Evolutionary conservation across 2,329 filamentous ascomycete species (phyloP).

Genomic region (Ophiognomonia clavigignenti-juglandacearum): DNA sequence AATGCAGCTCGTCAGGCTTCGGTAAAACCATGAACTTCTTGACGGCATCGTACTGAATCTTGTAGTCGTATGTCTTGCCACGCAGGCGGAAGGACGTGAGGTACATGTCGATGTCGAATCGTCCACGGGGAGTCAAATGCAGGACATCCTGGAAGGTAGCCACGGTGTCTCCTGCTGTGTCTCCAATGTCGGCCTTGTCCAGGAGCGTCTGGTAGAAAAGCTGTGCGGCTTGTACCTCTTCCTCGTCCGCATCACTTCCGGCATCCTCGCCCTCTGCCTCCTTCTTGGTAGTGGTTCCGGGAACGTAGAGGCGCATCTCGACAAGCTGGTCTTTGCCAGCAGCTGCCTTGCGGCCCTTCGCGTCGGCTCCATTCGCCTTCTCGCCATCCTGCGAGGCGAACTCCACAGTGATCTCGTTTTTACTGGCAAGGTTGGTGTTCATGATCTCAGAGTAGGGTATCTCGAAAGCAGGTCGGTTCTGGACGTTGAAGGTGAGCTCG

Average conservation of each 20-base stretch:
- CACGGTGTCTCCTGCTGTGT: conserved; percentile 97
- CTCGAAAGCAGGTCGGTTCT: conserved; percentile 94
- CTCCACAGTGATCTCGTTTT: conserved; percentile 96
- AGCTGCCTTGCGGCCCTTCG: conserved; percentile 82
- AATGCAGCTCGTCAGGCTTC: conserved; percentile 97
- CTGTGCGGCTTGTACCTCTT: conserved; percentile 92
- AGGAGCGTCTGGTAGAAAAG: conserved; percentile 98
- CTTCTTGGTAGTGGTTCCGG: conserved; percentile 78
- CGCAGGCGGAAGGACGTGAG: conserved; percentile 94
- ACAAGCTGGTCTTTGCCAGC: conserved; percentile 89
- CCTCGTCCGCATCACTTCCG: conserved; percentile 60
- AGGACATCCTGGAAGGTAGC: conserved; percentile 95
- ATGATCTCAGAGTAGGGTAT: conserved; percentile 96
- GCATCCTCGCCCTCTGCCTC: conserved; percentile 70
- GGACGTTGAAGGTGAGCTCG: conserved; percentile 93
- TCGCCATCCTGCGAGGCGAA: conserved; percentile 75
- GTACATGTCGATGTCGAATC: conserved; percentile 99
- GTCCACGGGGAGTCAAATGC: conserved; percentile 96
- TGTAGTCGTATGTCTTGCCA: conserved; percentile 99
- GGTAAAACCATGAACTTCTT: conserved; percentile 99
- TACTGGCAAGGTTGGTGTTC: conserved; percentile 95
- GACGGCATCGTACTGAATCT: conserved; percentile 95
- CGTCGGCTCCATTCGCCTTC: conserved; percentile 70
- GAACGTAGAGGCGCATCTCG: conserved; percentile 98
- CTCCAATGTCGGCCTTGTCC: conserved; percentile 98